Percentiles rank a stretch among this genome's conserved stretches.
phyloP scores from a whole-genome alignment of 2,329 filamentous ascomycete species.

The Tolypocladium ophioglossoides region DNA sequence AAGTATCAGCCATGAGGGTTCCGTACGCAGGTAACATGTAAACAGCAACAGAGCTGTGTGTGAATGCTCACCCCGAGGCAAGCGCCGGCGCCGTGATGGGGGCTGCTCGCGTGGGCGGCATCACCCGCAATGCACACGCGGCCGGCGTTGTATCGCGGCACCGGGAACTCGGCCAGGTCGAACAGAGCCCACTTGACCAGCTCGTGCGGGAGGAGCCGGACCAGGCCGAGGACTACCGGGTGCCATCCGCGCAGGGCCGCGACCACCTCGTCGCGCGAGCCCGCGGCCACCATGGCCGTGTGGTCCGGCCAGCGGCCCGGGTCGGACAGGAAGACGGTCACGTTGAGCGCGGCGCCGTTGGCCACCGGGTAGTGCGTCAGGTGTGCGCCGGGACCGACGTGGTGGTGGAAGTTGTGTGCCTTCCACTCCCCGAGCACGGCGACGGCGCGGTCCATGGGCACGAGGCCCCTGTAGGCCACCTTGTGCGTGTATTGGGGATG shows the following conservation, averaged over 20 bases:
- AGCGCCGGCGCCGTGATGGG: constrained; percentile 48
- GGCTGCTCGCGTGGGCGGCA: constrained; percentile 52
- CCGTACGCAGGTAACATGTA: too few relatives aligned
- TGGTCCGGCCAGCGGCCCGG: background rate
- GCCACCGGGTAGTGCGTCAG: background rate
- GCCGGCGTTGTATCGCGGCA: constrained; percentile 29
- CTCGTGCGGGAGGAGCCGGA: background rate
- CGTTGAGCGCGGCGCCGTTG: background rate
- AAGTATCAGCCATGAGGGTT: too few relatives aligned
- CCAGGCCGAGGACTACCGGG: background rate
- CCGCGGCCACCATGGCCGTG: background rate
- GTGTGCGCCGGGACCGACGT: background rate
- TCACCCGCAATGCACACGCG: constrained; percentile 45
- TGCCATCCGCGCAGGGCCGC: background rate
- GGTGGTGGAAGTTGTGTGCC: constrained; percentile 12
- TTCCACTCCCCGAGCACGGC: constrained; percentile 31
- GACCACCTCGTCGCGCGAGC: background rate
- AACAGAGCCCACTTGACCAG: constrained; percentile 33
- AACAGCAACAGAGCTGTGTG: too few relatives aligned
- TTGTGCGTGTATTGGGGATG: constrained; percentile 39
- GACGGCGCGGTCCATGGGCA: constrained; percentile 40
- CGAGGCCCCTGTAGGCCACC: constrained; percentile 42
- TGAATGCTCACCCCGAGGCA: constrained; percentile 34
- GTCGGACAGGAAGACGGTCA: background rate
- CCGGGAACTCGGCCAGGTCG: constrained; percentile 30